phyloP scores from a whole-genome alignment of 352 stramenopile species.

The Globisporangium emineosum region DNA sequence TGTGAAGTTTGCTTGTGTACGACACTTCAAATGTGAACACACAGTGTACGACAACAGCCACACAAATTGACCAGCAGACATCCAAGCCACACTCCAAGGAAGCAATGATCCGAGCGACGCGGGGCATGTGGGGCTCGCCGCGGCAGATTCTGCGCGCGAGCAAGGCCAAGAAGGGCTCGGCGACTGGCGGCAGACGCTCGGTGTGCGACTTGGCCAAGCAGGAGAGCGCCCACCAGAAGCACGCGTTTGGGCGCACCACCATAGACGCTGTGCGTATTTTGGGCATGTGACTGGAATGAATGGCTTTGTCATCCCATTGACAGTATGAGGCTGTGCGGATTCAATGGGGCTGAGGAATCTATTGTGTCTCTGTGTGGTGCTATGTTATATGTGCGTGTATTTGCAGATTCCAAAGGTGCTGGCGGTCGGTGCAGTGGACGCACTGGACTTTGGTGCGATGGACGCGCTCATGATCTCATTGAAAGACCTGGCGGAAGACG shows the following conservation, averaged over 20 bases:
- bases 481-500: conserved; percentile 50
- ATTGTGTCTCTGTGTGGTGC: not conserved
- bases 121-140: conserved; percentile 47
- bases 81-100: not conserved
- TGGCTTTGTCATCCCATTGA: not conserved
- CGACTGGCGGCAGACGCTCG: not conserved
- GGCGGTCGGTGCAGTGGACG: conserved; percentile 22
- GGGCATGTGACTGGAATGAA: not conserved
- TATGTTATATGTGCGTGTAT: not conserved
- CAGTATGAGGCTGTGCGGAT: not conserved
- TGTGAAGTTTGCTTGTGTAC: no score
- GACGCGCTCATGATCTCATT: conserved; percentile 39
- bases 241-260: conserved; percentile 45
- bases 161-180: conserved; percentile 24
- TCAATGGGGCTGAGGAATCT: not conserved
- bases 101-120: conserved; percentile 50
- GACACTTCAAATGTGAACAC: not conserved
- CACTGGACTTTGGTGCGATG: conserved; percentile 38
- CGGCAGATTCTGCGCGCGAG: conserved; percentile 48
- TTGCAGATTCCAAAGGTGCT: conserved; percentile 46
- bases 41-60: not conserved
- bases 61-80: not conserved
- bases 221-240: conserved; percentile 47
- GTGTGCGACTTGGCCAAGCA: conserved; percentile 19
- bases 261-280: conserved; percentile 32